phyloP scores from a whole-genome alignment of 176 grass and related monocot genomes.

The Zoysia pacifica region DNA sequence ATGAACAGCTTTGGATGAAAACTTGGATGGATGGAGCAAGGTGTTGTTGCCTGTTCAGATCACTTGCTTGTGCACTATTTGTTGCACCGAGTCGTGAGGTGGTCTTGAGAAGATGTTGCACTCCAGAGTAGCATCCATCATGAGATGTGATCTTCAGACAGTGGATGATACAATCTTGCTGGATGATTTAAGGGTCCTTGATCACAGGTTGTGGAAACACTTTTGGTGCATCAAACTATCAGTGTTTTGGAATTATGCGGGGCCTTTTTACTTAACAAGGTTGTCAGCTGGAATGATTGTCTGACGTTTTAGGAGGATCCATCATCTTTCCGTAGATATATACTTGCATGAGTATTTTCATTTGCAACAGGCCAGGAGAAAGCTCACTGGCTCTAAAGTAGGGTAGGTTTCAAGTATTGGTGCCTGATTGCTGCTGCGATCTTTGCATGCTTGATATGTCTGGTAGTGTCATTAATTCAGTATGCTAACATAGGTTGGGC shows the following conservation, averaged over 20 bases:
- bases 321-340: constrained; percentile 38
- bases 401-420: constrained; percentile 53
- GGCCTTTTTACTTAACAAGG: constrained; percentile 27
- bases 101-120: constrained; percentile 16
- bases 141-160: constrained; percentile 2
- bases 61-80: constrained; percentile 21
- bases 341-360: constrained; percentile 44
- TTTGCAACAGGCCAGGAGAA: constrained; percentile 51
- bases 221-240: background rate
- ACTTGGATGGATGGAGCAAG: constrained; percentile 22
- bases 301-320: constrained; percentile 22
- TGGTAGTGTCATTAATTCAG: constrained; percentile 54
- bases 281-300: constrained; percentile 28
- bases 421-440: constrained; percentile 46
- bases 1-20: background rate
- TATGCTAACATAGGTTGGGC: constrained; percentile 59
- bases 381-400: constrained; percentile 55
- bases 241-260: constrained; percentile 25
- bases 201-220: constrained; percentile 11
- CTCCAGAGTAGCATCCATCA: background rate
- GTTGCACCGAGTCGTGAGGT: background rate
- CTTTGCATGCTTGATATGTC: constrained; percentile 51
- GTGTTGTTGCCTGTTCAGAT: constrained; percentile 12
- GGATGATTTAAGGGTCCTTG: constrained; percentile 25
- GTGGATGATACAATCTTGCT: constrained; percentile 11